Percentiles rank a stretch among this genome's conserved stretches.
phyloP scores from a whole-genome alignment of 2,329 filamentous ascomycete genomes.

The Fusarium chaquense region DNA sequence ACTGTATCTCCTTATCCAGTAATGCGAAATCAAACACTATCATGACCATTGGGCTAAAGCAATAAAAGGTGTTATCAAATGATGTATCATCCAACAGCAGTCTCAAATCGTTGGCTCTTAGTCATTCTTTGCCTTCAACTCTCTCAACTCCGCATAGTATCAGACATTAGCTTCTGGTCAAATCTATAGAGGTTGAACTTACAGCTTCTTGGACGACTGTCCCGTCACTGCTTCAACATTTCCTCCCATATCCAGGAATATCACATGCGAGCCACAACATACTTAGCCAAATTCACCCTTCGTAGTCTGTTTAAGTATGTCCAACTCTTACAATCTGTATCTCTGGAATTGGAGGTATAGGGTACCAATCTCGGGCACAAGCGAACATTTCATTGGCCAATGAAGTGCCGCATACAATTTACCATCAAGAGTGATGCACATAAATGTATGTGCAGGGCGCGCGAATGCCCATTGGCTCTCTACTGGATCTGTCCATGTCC shows the following conservation, averaged over 20 bases:
- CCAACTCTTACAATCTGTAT: too few relatives aligned
- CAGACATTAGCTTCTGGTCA: background rate
- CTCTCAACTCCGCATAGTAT: background rate
- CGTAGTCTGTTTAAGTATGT: too few relatives aligned
- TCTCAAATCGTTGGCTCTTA: background rate
- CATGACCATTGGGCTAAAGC: too few relatives aligned
- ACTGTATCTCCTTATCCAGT: too few relatives aligned
- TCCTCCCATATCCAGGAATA: background rate
- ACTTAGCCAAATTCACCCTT: too few relatives aligned
- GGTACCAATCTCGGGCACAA: too few relatives aligned
- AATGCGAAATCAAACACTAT: too few relatives aligned
- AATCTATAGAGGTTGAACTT: background rate
- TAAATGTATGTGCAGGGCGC: background rate
- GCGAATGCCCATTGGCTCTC: too few relatives aligned
- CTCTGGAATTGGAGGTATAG: too few relatives aligned
- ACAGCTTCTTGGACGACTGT: background rate
- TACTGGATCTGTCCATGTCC: background rate
- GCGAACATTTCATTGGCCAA: background rate
- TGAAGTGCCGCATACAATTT: background rate
- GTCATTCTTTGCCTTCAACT: background rate
- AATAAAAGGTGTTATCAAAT: too few relatives aligned
- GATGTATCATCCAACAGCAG: too few relatives aligned
- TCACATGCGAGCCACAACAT: too few relatives aligned
- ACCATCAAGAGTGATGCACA: background rate
- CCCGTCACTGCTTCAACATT: background rate